A percentile compares a stretch with the other conserved stretches of the same genome.
These are phyloP conservation scores for Micromonas pusilla DNA, from an alignment of 139 green algal species.

Conservation along the genomic window DNA sequence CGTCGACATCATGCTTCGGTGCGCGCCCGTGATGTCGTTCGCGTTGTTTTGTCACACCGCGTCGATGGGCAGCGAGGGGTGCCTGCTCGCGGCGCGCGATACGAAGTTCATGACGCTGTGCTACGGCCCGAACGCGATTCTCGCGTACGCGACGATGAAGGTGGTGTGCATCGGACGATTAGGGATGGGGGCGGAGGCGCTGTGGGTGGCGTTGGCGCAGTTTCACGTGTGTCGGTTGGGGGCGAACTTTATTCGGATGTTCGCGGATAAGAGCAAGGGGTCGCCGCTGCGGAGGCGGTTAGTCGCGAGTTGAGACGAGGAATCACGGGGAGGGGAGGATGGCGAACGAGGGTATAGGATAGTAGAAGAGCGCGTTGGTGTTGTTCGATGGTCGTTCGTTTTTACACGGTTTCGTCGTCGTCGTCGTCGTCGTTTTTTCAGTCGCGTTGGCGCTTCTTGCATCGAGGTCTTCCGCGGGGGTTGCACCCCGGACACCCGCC, in stretches of 20 bases:
- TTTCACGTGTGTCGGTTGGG: conserved; percentile 33
- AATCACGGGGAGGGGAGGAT: not conserved
- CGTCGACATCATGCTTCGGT: not conserved
- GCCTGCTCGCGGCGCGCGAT: conserved; percentile 36
- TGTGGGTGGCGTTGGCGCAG: conserved; percentile 27
- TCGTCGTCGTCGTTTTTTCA: no score
- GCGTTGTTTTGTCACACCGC: conserved; percentile 35
- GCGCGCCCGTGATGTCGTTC: conserved; percentile 19
- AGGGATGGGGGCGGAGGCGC: not conserved
- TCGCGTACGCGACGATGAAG: not conserved
- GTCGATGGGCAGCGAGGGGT: conserved; percentile 43
- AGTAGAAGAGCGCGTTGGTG: no score
- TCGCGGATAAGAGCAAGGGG: not conserved
- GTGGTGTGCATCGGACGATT: not conserved
- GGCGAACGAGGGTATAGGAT: no score
- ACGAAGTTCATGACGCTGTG: conserved; percentile 24
- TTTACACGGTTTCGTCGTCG: conserved; percentile 6
- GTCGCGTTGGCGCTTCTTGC: no score
- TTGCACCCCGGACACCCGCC: no score
- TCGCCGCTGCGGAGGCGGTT: not conserved
- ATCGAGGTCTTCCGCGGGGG: no score
- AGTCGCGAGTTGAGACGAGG: not conserved
- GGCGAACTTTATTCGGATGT: conserved; percentile 23
- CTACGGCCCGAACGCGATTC: conserved; percentile 32
- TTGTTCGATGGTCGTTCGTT: conserved; percentile 4